Conservation (phyloP, 108 stramenopile species). For the Cyclotella choctawhatcheeana region DNA sequence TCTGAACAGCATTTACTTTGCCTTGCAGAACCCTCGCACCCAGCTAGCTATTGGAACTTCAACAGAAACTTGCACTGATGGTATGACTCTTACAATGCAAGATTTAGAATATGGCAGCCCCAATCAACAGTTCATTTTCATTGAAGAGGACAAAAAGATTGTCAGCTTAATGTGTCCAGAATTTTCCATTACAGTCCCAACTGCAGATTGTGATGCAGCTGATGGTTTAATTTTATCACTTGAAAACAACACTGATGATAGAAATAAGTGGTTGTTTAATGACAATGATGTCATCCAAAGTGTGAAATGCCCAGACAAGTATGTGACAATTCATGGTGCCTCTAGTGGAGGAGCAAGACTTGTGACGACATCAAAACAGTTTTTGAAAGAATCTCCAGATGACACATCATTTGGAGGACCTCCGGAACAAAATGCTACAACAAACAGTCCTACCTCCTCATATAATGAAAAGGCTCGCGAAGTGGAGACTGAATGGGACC, state of each 20-base stretch:
- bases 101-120: no score
- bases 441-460: background rate
- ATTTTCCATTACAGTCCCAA: background rate
- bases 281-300: background rate
- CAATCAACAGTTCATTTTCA: background rate
- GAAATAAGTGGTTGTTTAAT: background rate
- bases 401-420: background rate
- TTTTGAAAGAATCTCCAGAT: no score
- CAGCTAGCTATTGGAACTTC: background rate
- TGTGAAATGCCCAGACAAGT: background rate
- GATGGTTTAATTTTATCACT: background rate
- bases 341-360: background rate
- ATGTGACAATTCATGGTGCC: background rate
- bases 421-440: background rate
- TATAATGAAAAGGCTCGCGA: background rate
- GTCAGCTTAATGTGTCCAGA: background rate
- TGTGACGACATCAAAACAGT: no score
- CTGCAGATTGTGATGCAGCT: background rate
- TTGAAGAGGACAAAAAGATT: background rate
- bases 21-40: background rate
- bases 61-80: background rate
- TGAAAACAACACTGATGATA: background rate
- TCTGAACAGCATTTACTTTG: no score
- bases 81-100: background rate
- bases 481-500: background rate